Evolutionary conservation across 1,284 basidiomycete species (phyloP).

Genomic region (Rhodotorula sp.): DNA sequence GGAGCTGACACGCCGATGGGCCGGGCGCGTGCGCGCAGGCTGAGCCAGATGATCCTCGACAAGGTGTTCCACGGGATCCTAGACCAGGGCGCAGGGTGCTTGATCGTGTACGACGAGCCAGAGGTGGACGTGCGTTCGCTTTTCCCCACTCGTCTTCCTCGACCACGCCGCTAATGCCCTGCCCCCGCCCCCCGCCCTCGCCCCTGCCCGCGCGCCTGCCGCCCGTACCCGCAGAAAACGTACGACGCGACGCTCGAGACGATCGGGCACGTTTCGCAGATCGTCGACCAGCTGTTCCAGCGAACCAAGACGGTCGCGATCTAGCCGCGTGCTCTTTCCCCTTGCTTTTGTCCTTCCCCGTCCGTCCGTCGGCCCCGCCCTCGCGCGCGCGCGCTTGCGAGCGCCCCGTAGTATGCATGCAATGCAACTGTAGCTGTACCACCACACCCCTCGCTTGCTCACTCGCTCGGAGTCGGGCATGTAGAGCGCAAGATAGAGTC

Average conservation of each 20-base stretch:
- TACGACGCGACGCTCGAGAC: constrained; percentile 87
- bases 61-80: constrained; percentile 91
- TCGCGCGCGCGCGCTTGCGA: too few relatives aligned
- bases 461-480: too few relatives aligned
- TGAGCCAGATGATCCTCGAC: constrained; percentile 98
- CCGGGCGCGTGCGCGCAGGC: constrained; percentile 54
- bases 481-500: too few relatives aligned
- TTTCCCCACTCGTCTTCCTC: not conserved
- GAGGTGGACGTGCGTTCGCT: constrained; percentile 63
- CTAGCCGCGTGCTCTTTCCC: not conserved
- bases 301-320: constrained; percentile 44
- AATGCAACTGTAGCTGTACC: too few relatives aligned
- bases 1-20: not conserved
- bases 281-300: constrained; percentile 86
- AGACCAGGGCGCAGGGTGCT: constrained; percentile 89
- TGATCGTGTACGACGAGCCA: constrained; percentile 83
- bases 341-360: too few relatives aligned
- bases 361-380: too few relatives aligned
- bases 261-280: constrained; percentile 83
- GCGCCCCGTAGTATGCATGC: too few relatives aligned
- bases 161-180: not conserved
- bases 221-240: constrained; percentile 61
- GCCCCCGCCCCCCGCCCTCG: not conserved
- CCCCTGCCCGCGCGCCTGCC: not conserved
- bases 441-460: too few relatives aligned